phyloP scores from a whole-genome alignment of 495 filamentous ascomycete species.

The Penicillium odoratum region DNA sequence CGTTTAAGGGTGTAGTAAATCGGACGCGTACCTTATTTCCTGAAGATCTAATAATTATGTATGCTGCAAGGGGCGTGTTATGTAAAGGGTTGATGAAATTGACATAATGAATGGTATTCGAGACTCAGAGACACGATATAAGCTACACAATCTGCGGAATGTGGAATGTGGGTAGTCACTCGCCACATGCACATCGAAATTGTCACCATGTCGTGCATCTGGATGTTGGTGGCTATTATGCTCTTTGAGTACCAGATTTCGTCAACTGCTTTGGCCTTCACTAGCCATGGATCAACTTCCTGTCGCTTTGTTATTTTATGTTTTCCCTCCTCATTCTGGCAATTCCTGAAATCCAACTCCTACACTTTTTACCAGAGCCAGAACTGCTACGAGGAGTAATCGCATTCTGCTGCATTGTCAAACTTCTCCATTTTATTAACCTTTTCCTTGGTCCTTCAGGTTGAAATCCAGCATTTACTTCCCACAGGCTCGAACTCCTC shows the following conservation, averaged over 20 bases:
- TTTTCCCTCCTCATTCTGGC: not conserved
- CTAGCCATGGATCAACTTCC: not conserved
- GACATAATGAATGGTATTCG: no score
- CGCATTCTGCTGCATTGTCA: constrained; percentile 5
- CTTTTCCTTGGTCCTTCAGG: not conserved
- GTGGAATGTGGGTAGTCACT: no score
- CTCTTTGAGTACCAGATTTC: not conserved
- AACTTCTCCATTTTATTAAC: constrained; percentile 1
- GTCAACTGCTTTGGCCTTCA: not conserved
- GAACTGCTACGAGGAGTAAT: constrained; percentile 4
- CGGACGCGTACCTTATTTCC: no score
- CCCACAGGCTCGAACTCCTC: not conserved
- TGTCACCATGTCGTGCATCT: not conserved
- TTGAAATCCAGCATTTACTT: not conserved
- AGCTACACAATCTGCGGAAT: no score
- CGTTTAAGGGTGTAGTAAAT: no score
- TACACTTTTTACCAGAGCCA: not conserved
- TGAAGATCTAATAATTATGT: no score
- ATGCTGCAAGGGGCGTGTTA: no score
- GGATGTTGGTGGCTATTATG: not conserved
- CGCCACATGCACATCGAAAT: no score
- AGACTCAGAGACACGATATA: no score
- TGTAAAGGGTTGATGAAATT: no score
- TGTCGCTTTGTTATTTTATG: not conserved
- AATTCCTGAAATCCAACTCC: not conserved